phyloP scores from a whole-genome alignment of 768 basidiomycete species.

The Suillus clintonianus region DNA sequence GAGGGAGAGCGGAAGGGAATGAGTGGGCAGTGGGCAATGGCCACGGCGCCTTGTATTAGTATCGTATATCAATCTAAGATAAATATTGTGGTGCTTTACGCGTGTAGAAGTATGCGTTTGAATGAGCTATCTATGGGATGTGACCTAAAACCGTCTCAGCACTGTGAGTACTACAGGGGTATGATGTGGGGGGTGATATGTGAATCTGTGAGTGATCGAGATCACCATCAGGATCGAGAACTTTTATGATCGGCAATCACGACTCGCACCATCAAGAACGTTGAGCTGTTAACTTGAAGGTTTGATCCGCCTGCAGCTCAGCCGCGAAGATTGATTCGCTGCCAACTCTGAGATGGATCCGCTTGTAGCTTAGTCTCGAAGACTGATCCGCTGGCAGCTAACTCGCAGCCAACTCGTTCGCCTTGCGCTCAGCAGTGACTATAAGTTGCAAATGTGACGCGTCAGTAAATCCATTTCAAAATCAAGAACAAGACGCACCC shows the following conservation, averaged over 20 bases:
- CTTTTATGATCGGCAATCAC: background rate
- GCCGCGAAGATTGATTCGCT: background rate
- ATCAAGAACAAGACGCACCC: conserved; percentile 54
- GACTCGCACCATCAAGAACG: background rate
- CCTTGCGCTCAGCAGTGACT: conserved; percentile 60
- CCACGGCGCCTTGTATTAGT: conserved; percentile 25
- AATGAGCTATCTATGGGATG: too few relatives aligned
- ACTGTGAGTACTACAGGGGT: too few relatives aligned
- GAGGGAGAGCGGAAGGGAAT: conserved; percentile 6
- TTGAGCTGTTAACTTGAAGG: background rate
- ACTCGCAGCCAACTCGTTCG: conserved; percentile 22
- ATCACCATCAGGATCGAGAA: background rate
- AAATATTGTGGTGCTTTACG: background rate
- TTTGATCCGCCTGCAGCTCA: background rate
- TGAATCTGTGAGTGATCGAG: background rate
- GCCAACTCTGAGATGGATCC: background rate
- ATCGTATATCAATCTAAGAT: conserved; percentile 22
- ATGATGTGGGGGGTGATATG: background rate
- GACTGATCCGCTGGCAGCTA: background rate
- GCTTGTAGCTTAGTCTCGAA: too few relatives aligned
- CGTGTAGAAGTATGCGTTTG: too few relatives aligned
- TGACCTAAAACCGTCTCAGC: too few relatives aligned
- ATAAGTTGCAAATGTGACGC: background rate
- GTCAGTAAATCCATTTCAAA: background rate
- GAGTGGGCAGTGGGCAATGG: too few relatives aligned